These are phyloP conservation scores for Plasmodium billcollinsi DNA, from an alignment of 169 alveolate genomes.

Conservation along the genomic window DNA sequence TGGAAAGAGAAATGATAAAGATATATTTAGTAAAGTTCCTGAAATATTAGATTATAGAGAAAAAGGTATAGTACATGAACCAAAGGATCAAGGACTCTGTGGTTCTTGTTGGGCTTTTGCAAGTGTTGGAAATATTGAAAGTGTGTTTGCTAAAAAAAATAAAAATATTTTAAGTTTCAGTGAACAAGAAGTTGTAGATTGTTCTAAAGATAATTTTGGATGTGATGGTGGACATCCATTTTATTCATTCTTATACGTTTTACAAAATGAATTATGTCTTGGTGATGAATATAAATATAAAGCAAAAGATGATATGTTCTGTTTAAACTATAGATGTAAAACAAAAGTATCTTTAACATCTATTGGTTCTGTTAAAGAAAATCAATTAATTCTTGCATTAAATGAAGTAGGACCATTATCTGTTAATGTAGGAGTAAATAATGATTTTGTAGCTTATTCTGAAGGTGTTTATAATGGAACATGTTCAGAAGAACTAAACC, in stretches of 20 bases:
- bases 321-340: slow-evolving; percentile 77
- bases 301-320: slow-evolving; percentile 75
- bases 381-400: slow-evolving; percentile 80
- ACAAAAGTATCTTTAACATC: slow-evolving; percentile 30
- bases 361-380: slow-evolving; percentile 60
- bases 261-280: slow-evolving; percentile 83
- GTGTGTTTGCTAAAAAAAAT: slow-evolving; percentile 77
- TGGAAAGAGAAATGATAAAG: not conserved
- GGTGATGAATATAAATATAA: slow-evolving; percentile 85
- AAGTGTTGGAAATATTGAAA: slow-evolving; percentile 85
- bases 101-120: slow-evolving; percentile 93
- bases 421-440: slow-evolving; percentile 92
- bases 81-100: slow-evolving; percentile 87
- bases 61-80: slow-evolving; percentile 40
- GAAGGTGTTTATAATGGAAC: slow-evolving; percentile 85
- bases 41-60: slow-evolving; percentile 48
- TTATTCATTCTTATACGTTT: slow-evolving; percentile 87
- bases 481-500: slow-evolving; percentile 85
- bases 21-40: not conserved
- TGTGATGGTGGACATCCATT: slow-evolving; percentile 92
- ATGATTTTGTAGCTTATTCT: slow-evolving; percentile 88
- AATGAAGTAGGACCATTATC: slow-evolving; percentile 88
- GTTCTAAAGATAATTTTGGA: slow-evolving; percentile 85
- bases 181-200: slow-evolving; percentile 92
- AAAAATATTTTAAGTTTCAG: slow-evolving; percentile 79